Conservation (phyloP, 441 rosid genomes). For the Syzygium syzygioides region DNA sequence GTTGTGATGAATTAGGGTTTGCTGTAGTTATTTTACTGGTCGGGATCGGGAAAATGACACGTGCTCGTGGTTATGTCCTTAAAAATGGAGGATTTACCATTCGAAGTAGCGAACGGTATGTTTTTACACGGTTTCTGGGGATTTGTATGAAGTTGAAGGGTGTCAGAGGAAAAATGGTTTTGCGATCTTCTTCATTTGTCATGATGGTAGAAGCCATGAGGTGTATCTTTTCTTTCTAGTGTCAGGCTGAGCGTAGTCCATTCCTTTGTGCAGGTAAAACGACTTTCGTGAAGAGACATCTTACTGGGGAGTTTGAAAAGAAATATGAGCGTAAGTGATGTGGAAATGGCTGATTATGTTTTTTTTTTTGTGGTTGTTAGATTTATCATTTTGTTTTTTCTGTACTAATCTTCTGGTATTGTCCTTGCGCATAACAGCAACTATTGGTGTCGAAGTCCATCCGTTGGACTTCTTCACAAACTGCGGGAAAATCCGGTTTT, state of each 20-base stretch:
- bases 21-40: background rate
- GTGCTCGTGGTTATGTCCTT: background rate
- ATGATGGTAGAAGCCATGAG: background rate
- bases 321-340: constrained; percentile 60
- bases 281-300: constrained; percentile 44
- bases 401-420: background rate
- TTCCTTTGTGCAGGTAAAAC: constrained; percentile 36
- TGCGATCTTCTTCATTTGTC: background rate
- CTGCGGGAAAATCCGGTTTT: constrained; percentile 58
- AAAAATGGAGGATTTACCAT: background rate
- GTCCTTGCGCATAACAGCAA: constrained; percentile 26
- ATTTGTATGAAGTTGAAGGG: background rate
- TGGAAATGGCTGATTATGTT: background rate
- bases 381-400: background rate
- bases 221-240: background rate
- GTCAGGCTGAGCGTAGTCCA: background rate
- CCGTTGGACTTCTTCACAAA: constrained; percentile 65
- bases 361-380: background rate
- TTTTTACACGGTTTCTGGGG: background rate
- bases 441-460: constrained; percentile 78
- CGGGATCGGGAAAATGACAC: background rate
- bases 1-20: background rate
- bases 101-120: background rate
- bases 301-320: constrained; percentile 76
- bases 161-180: background rate